Evolutionary conservation across 2,329 filamentous ascomycete genomes (phyloP).

Genomic region (Coniochaeta sp.): DNA sequence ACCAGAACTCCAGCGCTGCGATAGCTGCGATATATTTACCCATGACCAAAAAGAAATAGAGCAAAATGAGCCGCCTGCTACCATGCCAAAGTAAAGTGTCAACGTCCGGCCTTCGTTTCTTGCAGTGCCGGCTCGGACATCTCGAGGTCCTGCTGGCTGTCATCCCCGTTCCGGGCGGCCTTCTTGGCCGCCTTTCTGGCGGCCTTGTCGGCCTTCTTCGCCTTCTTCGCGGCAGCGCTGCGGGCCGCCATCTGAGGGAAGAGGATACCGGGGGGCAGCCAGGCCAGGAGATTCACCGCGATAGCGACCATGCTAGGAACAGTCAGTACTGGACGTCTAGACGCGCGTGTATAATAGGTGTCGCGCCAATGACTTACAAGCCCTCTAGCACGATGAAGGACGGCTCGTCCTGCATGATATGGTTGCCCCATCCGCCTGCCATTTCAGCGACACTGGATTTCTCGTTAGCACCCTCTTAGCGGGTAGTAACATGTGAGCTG

Average conservation of each 20-base stretch:
- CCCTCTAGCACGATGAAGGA: conserved; percentile 53
- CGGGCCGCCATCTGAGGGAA: conserved; percentile 45
- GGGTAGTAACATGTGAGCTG: not conserved
- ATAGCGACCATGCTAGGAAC: conserved; percentile 38
- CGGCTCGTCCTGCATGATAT: conserved; percentile 55
- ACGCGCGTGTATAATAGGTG: too few relatives aligned
- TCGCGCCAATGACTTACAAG: conserved; percentile 26
- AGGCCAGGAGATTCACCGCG: conserved; percentile 39
- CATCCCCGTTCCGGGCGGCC: not conserved
- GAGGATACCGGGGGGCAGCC: conserved; percentile 45
- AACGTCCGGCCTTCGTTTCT: not conserved
- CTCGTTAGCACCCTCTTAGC: not conserved
- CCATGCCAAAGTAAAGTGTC: not conserved
- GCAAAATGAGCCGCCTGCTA: not conserved
- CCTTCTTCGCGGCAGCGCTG: conserved; percentile 17
- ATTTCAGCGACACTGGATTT: conserved; percentile 49
- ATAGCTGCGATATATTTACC: not conserved
- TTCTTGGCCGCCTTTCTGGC: conserved; percentile 4
- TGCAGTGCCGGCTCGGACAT: not conserved
- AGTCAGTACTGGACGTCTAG: conserved; percentile 4
- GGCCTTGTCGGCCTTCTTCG: conserved; percentile 11
- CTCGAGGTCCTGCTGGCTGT: not conserved
- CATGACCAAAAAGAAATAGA: not conserved
- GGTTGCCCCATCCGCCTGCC: conserved; percentile 56
- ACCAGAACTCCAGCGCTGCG: not conserved